These are phyloP conservation scores for Tripterygium wilfordii DNA, from an alignment of 177 flowering plant species.

Conservation along the genomic window DNA sequence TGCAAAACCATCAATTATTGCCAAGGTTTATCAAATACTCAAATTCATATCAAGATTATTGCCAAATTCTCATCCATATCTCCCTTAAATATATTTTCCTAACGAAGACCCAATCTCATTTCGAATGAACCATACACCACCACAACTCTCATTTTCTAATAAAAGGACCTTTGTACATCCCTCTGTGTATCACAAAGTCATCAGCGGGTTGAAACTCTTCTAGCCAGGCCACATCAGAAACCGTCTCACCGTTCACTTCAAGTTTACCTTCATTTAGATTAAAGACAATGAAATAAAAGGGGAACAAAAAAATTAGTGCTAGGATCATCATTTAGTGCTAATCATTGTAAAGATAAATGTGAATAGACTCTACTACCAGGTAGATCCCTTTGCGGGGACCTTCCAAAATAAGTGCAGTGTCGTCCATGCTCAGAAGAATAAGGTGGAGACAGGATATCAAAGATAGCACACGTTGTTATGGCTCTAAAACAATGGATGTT, in stretches of 20 bases:
- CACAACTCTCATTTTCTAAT: conserved; percentile 36
- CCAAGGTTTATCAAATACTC: no score
- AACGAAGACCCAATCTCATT: background rate
- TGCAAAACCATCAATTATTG: no score
- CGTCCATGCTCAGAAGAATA: conserved; percentile 68
- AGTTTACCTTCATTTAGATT: conserved; percentile 26
- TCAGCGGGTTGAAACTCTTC: conserved; percentile 91
- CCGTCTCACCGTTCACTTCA: conserved; percentile 45
- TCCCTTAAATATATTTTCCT: background rate
- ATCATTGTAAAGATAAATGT: conserved; percentile 1
- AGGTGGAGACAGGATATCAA: conserved; percentile 75
- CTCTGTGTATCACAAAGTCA: conserved; percentile 74
- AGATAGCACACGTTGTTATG: conserved; percentile 72
- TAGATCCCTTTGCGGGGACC: conserved; percentile 36
- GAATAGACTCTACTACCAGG: conserved; percentile 40
- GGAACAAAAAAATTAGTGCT: background rate
- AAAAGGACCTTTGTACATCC: conserved; percentile 68
- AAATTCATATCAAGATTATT: no score
- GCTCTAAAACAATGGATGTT: conserved; percentile 75
- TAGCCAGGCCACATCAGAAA: conserved; percentile 68
- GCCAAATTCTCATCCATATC: no score
- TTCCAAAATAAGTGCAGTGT: conserved; percentile 68
- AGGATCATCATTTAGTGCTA: no score
- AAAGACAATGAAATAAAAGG: background rate
- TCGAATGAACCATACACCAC: background rate